Base-by-base conservation (phyloP, 2,329 filamentous ascomycete species). In the Alternaria consortialis region DNA sequence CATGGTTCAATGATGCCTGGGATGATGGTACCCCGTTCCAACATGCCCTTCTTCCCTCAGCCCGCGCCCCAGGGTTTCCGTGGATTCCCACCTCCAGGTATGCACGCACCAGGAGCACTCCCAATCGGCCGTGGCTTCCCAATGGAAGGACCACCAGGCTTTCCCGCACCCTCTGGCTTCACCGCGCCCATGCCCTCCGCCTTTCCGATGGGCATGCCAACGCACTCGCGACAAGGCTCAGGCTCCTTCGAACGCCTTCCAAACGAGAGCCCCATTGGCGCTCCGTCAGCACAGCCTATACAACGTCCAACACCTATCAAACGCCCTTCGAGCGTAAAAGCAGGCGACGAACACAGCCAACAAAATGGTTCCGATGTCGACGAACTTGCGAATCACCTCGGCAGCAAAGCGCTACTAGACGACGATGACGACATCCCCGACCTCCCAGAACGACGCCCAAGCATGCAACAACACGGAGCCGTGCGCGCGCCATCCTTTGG, bases 301-400 rank as follows among this genome's bases (percentile, higher is more conserved):
- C 86, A 90, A 46, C 87, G 93, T 55, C 94, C 94, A 27, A 88
- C 91, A 25, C 94, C 94, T 1, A 97, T 98, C 65, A 92, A 94
- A 64, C 87, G 93, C 34, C 94, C 95, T 0, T 89, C 90, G 15
- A 97, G 93, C 76, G 87, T 85, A 9, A 84, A 84, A 63, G 85
- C 86, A 31, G 82, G 82, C 56, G 84, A 84, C 42, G 80, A 82
- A 20, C 74, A 76, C 60, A 76, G 75, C 42, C 74, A 65, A 47
- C 72, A 55, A 25, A 25, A 13, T 4, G 71, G 62, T 3, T 83
- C 84, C 27, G 88, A 90, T 57, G 82, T 93, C 20, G 92, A 94
- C 56, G 87, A 92, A 50, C 81, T 91, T 56, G 90, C 89, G 64
- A 87, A 90, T 62, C 93, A 95, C 70, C 84, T 99, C 27, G 95